Base-by-base conservation (phyloP, 441 rosid genomes). In the Croton setiger region DNA sequence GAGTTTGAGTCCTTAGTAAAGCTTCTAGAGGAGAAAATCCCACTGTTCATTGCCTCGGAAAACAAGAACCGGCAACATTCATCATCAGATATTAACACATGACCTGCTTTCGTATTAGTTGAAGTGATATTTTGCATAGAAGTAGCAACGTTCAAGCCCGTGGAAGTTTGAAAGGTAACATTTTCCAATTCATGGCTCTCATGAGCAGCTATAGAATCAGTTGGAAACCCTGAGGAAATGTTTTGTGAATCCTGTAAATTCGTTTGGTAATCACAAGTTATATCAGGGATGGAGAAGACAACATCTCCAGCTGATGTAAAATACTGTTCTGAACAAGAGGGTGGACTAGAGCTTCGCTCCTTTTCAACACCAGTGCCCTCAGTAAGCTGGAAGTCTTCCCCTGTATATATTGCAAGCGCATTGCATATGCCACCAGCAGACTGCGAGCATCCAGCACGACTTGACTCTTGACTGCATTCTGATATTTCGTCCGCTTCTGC, bases 401-500 rank as follows among this genome's bases (percentile, higher is more conserved):
- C 78, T 63, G 74, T 72, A 61, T 75, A 79, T 48, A 83, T 27
- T 27, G 2, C 70, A 73, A 70, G 72, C 59, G 77, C 74, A 71
- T 79, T 81, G 44, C 84, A 81, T 74, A 84, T 51, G 73, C 89
- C 95, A 79, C 75, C 79, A 36, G 85, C 79, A 80, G 97, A 84
- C 74, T 80, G 91, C 67, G 97, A 85, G 74, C 81, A 86, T 60
- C 85, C 86, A 58, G 81, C 78, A 65, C 74, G 76, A 43, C 74
- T 70, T 13, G 97, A 87, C 57, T 86, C 93, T 75, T 88, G 99
- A 82, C 96, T 90, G 83, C 97, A 90, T 78, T 91, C 99, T 74
- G 99, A 95, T 75, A 83, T 86, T 67, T 86, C 91, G 72, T 89
- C 96, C 68, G 84, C 81, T 73, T 86, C 97, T 43, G 71, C 60